phyloP scores from a whole-genome alignment of 305 asterid species.

The Fraxinus latifolia region DNA sequence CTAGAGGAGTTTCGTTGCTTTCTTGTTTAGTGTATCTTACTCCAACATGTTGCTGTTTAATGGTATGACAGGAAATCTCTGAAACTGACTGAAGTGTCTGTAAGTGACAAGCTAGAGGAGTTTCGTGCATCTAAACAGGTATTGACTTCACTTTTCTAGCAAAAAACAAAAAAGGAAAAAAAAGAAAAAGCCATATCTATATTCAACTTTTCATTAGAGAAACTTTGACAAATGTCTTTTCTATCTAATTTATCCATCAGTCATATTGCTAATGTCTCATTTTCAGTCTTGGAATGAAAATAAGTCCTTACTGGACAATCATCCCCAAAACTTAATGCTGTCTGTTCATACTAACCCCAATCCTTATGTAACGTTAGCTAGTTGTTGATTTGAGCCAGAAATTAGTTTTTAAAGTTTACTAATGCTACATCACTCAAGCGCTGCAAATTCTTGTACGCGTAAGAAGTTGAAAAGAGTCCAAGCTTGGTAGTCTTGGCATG shows the following conservation, averaged over 20 bases:
- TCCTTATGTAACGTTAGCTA: not conserved
- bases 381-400: not conserved
- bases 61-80: conserved; percentile 39
- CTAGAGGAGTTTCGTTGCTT: conserved; percentile 57
- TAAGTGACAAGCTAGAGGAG: conserved; percentile 87
- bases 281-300: conserved; percentile 12
- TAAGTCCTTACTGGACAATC: not conserved
- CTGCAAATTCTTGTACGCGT: not conserved
- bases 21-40: not conserved
- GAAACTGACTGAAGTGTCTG: conserved; percentile 81
- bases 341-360: not conserved
- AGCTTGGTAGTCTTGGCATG: not conserved
- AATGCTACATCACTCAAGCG: not conserved
- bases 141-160: conserved; percentile 23
- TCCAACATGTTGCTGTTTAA: conserved; percentile 16
- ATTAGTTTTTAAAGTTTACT: not conserved
- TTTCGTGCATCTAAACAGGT: conserved; percentile 98
- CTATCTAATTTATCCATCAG: not conserved
- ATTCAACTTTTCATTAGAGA: not conserved
- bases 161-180: not conserved
- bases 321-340: not conserved
- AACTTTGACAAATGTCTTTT: conserved; percentile 12
- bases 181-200: not conserved
- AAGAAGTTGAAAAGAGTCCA: not conserved
- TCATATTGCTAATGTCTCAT: not conserved